Base-by-base conservation (phyloP, 495 filamentous ascomycete genomes). In the Aspergillus cavernicola region DNA sequence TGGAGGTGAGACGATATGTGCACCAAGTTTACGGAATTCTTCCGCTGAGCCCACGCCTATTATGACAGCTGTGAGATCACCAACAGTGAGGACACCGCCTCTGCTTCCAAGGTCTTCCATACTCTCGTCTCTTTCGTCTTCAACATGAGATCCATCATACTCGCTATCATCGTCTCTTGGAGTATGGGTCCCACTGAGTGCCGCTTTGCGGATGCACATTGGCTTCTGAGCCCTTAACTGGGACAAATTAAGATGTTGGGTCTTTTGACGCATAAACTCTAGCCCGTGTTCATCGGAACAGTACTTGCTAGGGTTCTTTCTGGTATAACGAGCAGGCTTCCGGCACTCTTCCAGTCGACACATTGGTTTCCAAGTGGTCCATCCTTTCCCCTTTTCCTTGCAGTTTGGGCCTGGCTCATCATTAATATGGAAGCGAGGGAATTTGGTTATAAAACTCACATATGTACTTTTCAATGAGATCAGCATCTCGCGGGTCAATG, bases 301-400 rank as follows among this genome's bases (percentile, higher is more conserved):
- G 60, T 88, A 89, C 66, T 88, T 89, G 68, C 81, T 85, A 18
- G 64, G 72, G 11, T 63, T 70, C 5, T 70, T 70, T 23, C 68
- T 70, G 12, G 60, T 63, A 15, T 76, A 63, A 18, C 84, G 75
- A 23, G 83, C 85, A 16, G 85, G 82, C 58, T 81, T 78, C 29
- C 81, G 69, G 58, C 85, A 89, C 23, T 73, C 78, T 9, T 69
- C 50, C 20, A 82, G 66, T 20, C 85, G 76, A 56, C 85, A 89
- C 76, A 86, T 84, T 12, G 80, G 79, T 65, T 86, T 87, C 82
- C 81, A 89, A 8, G 80, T 81, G 12, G 86, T 88, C 46, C 71
- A 62, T 2, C 78, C 78, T 18, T 73, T 70, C 12, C 79, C 81
- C 2, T 69, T 61, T 12, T 71, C 66, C 46, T 70, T 69, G 67